phyloP scores from a whole-genome alignment of 2,329 filamentous ascomycete genomes.

The Diaporthe caulivora region DNA sequence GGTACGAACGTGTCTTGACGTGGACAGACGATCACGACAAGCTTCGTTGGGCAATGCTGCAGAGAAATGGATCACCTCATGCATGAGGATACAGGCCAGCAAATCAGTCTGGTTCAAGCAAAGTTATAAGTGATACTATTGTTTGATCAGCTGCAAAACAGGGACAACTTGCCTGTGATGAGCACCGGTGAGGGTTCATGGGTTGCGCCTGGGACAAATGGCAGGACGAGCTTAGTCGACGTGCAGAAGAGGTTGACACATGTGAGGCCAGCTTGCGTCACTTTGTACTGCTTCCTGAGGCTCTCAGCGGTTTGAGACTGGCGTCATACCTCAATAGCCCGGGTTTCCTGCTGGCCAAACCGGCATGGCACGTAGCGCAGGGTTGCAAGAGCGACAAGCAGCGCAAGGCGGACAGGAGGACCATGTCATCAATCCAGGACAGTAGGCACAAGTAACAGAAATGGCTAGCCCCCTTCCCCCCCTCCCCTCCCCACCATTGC shows the following conservation, averaged over 20 bases:
- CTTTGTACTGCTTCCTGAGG: background rate
- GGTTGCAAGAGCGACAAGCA: conserved; percentile 2
- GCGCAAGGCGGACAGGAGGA: conserved; percentile 18
- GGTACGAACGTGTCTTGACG: background rate
- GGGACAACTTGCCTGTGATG: conserved; percentile 4
- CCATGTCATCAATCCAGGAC: conserved; percentile 21
- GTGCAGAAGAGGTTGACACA: conserved; percentile 23
- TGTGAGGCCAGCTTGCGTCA: conserved; percentile 37
- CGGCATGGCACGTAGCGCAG: conserved; percentile 33
- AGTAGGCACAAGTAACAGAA: conserved; percentile 7
- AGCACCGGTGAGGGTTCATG: background rate
- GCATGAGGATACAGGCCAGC: background rate
- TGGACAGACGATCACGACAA: background rate
- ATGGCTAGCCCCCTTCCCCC: conserved; percentile 12
- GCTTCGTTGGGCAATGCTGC: conserved; percentile 15
- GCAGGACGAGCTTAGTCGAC: background rate
- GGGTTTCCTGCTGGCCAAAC: conserved; percentile 10
- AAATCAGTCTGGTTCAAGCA: background rate
- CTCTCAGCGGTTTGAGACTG: conserved; percentile 24
- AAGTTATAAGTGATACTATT: background rate
- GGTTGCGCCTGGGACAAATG: conserved; percentile 20
- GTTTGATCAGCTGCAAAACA: conserved; percentile 29
- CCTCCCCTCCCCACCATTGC: conserved; percentile 10
- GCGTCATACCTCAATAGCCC: conserved; percentile 34
- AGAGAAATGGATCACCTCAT: conserved; percentile 9